Percentiles rank a stretch among this genome's conserved stretches.
Conservation (phyloP, 805 yeast species). For the Yarrowia alimentaria region DNA sequence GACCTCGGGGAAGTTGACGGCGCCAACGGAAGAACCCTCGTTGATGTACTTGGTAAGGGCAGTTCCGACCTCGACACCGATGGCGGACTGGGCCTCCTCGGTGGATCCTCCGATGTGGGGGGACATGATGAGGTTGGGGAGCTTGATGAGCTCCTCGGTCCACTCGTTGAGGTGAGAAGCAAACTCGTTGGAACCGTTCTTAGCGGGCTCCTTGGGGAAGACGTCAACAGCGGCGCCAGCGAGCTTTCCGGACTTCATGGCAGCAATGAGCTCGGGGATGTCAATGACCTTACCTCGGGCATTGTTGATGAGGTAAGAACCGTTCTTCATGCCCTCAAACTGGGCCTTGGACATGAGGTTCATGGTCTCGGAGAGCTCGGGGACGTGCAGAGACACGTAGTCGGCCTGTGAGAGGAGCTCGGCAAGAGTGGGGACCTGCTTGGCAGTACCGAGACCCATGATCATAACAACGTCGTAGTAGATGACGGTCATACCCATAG, state of each 20-base stretch:
- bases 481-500: slow-evolving; percentile 94
- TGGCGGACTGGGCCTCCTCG: slow-evolving; percentile 97
- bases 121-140: slow-evolving; percentile 86
- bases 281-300: slow-evolving; percentile 98
- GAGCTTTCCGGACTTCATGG: slow-evolving; percentile 86
- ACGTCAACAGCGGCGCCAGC: slow-evolving; percentile 98
- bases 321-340: slow-evolving; percentile 94
- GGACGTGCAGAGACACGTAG: slow-evolving; percentile 91
- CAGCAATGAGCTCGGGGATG: slow-evolving; percentile 87
- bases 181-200: slow-evolving; percentile 85
- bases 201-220: slow-evolving; percentile 95
- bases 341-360: slow-evolving; percentile 86
- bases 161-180: slow-evolving; percentile 71
- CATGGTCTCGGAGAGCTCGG: slow-evolving; percentile 89
- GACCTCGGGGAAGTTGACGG: slow-evolving; percentile 99
- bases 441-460: slow-evolving; percentile 96
- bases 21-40: slow-evolving; percentile 92
- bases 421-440: slow-evolving; percentile 80
- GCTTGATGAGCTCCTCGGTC: slow-evolving; percentile 74
- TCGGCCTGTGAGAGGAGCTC: slow-evolving; percentile 80
- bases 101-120: slow-evolving; percentile 99
- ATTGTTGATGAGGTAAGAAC: slow-evolving; percentile 90
- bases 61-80: slow-evolving; percentile 91
- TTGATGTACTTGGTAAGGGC: slow-evolving; percentile 87
- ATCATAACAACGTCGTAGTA: slow-evolving; percentile 90